Evolutionary conservation across 1,284 basidiomycete species (phyloP).

Genomic region (Microbotryum scabiosae): DNA sequence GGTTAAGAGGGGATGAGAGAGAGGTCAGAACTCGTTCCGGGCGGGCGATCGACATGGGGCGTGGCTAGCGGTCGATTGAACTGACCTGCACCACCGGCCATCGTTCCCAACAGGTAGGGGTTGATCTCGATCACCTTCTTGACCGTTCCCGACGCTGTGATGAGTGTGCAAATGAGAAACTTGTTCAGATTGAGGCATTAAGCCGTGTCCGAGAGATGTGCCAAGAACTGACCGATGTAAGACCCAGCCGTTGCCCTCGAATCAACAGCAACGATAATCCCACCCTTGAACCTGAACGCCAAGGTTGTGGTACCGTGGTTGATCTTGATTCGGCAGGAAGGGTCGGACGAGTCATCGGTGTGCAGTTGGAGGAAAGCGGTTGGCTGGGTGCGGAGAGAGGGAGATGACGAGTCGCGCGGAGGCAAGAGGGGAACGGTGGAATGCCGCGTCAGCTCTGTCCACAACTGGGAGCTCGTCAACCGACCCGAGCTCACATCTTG

Average conservation of each 20-base stretch:
- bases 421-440: neutral
- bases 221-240: constrained; percentile 67
- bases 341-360: constrained; percentile 82
- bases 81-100: constrained; percentile 95
- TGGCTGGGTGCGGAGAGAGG: constrained; percentile 51
- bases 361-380: constrained; percentile 76
- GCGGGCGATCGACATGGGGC: too few species aligned
- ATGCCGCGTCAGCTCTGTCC: neutral
- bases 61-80: constrained; percentile 9
- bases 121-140: constrained; percentile 99
- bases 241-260: constrained; percentile 94
- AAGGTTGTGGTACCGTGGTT: constrained; percentile 98
- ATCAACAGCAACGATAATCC: constrained; percentile 96
- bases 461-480: neutral
- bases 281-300: constrained; percentile 92
- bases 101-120: constrained; percentile 93
- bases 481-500: constrained; percentile 11
- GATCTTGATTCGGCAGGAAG: constrained; percentile 92
- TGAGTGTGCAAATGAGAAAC: neutral
- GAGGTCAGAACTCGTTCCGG: neutral
- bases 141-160: constrained; percentile 78
- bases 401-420: neutral
- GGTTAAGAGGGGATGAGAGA: neutral
- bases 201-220: neutral
- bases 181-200: neutral